These are phyloP conservation scores for Babesia bovis DNA, from an alignment of 169 alveolate species.

Conservation along the genomic window DNA sequence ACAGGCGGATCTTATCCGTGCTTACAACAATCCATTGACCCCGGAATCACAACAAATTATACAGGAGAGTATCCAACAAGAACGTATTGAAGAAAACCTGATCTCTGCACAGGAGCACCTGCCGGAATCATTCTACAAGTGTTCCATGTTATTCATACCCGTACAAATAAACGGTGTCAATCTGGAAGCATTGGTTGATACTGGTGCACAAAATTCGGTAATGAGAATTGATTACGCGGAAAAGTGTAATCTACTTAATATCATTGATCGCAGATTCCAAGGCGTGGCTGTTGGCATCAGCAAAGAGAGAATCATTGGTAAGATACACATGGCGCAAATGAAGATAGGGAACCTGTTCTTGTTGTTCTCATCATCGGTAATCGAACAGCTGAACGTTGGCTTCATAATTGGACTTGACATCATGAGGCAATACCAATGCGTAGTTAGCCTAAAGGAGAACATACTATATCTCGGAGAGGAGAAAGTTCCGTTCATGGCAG, in stretches of 20 bases:
- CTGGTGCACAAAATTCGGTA: slow-evolving; percentile 94
- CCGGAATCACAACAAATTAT: slow-evolving; percentile 88
- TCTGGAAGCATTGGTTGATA: slow-evolving; percentile 93
- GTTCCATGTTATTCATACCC: slow-evolving; percentile 89
- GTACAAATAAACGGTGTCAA: slow-evolving; percentile 86
- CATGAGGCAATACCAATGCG: slow-evolving; percentile 88
- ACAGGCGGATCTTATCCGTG: slow-evolving; percentile 39
- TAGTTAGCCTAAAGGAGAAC: slow-evolving; percentile 87
- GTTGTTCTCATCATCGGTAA: slow-evolving; percentile 89
- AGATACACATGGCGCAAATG: slow-evolving; percentile 92
- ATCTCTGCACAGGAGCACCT: slow-evolving; percentile 79
- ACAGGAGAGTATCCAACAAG: slow-evolving; percentile 81
- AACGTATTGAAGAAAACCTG: slow-evolving; percentile 85
- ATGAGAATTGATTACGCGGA: slow-evolving; percentile 90
- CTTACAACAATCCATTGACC: slow-evolving; percentile 77
- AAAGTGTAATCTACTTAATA: slow-evolving; percentile 85
- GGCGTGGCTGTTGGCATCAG: slow-evolving; percentile 96
- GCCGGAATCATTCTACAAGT: slow-evolving; percentile 77
- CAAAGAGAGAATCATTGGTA: slow-evolving; percentile 89
- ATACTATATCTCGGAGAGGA: slow-evolving; percentile 84
- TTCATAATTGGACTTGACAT: slow-evolving; percentile 94
- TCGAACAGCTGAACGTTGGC: slow-evolving; percentile 88
- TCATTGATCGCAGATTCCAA: slow-evolving; percentile 89
- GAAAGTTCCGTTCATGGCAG: slow-evolving; percentile 68
- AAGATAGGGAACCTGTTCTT: slow-evolving; percentile 84